phyloP scores from a whole-genome alignment of 345 rosid genomes.

The Camelina hispida region DNA sequence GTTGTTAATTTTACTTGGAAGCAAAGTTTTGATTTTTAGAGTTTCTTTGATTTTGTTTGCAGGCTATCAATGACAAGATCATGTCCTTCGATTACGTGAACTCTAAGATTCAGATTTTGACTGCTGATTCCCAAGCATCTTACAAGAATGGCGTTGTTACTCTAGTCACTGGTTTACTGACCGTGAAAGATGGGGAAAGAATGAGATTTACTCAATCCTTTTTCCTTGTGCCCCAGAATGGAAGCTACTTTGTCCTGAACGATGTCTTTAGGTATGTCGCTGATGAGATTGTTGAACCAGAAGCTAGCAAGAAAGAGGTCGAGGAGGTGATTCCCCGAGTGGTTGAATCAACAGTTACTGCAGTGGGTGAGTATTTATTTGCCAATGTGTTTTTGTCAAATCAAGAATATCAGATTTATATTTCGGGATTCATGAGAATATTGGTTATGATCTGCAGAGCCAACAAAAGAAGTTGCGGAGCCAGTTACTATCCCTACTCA shows the following conservation, averaged over 20 bases:
- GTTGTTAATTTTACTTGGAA: constrained; percentile 1
- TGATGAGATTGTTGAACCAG: constrained; percentile 48
- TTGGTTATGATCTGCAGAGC: constrained; percentile 18
- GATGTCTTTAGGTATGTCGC: constrained; percentile 77
- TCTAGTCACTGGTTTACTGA: constrained; percentile 73
- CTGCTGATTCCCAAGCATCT: constrained; percentile 76
- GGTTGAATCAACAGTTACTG: constrained; percentile 8
- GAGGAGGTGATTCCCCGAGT: constrained; percentile 42
- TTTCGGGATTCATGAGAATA: background rate
- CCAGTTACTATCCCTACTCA: constrained; percentile 17
- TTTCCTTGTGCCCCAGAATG: constrained; percentile 79
- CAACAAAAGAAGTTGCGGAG: constrained; percentile 18
- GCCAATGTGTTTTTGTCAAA: background rate
- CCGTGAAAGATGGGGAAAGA: constrained; percentile 52
- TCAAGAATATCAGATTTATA: background rate
- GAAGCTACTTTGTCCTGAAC: constrained; percentile 78
- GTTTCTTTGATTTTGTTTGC: constrained; percentile 26
- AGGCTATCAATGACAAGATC: constrained; percentile 76
- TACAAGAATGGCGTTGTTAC: constrained; percentile 63
- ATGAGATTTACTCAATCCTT: constrained; percentile 74
- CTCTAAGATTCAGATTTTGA: constrained; percentile 60
- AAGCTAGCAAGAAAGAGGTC: constrained; percentile 39
- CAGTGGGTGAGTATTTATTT: constrained; percentile 32
- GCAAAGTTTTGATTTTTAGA: constrained; percentile 7
- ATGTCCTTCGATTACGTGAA: constrained; percentile 61